Base-by-base conservation (phyloP, 768 basidiomycete genomes). In the Serendipita sp. region DNA sequence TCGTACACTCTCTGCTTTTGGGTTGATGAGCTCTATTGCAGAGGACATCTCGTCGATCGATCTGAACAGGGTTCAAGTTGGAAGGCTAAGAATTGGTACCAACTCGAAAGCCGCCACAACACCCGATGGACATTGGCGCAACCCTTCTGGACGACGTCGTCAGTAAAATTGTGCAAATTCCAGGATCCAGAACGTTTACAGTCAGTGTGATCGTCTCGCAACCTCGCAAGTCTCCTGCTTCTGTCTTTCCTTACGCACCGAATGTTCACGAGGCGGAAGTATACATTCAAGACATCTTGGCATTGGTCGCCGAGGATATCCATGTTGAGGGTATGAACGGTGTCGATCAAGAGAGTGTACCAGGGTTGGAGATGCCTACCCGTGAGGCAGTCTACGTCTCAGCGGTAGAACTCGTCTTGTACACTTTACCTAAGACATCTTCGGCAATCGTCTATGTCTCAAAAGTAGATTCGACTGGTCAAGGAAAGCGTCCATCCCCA, bases 381-480 rank as follows among this genome's bases (percentile, higher is more conserved):
- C 3, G 23, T 13, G 11, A 11, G 27, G 79, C 80, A 27, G 77
- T 89, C 0, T 77, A 93, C 62, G 83, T 90, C 36, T 79, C 84
- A 2, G 93, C 82, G n/a, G 79, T 96, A 65, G 90, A 94, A 71
- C 87, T 83, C 0, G 79, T 74, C 44, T 73, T 93, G 31, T 94
- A 91, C 77, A 80, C 81, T 55, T 70, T 94, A 60, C 87, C 90
- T 2, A 67, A 81, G 3, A 86, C 88, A 1, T 77, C 78, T 1
- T 81, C 81, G 64, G 83, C 83, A 2, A 80, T 97, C 37, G 73
- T 98, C 36, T 96, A 98, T 73, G 78, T 99, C 62, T 89, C 90
- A 58, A 99, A 99, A 75, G 85, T 96, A 63, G 96, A 99, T 72
- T 84, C 92, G 10, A 91, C 94, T 0, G 94, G 94, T 0, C 85